Conservation (phyloP, 2,329 filamentous ascomycete species). For the Pseudogymnoascus sp. region DNA sequence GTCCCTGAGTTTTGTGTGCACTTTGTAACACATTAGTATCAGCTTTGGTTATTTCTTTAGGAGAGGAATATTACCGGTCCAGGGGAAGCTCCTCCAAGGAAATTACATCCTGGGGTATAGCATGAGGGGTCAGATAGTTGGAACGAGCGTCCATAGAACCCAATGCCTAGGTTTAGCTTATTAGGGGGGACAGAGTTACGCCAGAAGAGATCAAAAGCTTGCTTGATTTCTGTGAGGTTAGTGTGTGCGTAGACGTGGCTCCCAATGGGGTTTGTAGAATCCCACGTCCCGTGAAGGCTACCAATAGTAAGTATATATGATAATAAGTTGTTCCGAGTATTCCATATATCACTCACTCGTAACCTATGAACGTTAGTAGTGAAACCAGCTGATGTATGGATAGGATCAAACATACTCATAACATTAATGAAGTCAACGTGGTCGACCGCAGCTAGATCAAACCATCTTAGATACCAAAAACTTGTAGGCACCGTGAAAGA, state of each 20-base stretch:
- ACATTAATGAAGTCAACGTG: conserved; percentile 7
- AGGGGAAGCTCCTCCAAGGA: conserved; percentile 12
- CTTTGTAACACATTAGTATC: conserved; percentile 17
- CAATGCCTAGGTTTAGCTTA: conserved; percentile 13
- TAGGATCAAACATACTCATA: background rate
- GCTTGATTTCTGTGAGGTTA: conserved; percentile 14
- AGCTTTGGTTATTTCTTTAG: background rate
- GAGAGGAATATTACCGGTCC: background rate
- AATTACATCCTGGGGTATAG: conserved; percentile 11
- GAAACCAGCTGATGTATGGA: background rate
- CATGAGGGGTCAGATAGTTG: conserved; percentile 11
- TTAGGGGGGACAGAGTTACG: conserved; percentile 11
- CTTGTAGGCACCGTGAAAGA: background rate
- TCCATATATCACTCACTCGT: background rate
- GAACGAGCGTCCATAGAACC: conserved; percentile 15
- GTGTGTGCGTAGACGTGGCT: conserved; percentile 12
- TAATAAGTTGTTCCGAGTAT: background rate
- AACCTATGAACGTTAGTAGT: background rate
- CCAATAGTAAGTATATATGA: background rate
- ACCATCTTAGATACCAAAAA: conserved; percentile 9
- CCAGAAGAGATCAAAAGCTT: conserved; percentile 15
- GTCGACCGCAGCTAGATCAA: background rate
- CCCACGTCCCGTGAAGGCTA: conserved; percentile 13
- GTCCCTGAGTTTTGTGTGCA: conserved; percentile 28
- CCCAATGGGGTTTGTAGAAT: conserved; percentile 9